Evolutionary conservation across 495 filamentous ascomycete genomes (phyloP).

Genomic region (Pseudoneurospora amorphoporcata): DNA sequence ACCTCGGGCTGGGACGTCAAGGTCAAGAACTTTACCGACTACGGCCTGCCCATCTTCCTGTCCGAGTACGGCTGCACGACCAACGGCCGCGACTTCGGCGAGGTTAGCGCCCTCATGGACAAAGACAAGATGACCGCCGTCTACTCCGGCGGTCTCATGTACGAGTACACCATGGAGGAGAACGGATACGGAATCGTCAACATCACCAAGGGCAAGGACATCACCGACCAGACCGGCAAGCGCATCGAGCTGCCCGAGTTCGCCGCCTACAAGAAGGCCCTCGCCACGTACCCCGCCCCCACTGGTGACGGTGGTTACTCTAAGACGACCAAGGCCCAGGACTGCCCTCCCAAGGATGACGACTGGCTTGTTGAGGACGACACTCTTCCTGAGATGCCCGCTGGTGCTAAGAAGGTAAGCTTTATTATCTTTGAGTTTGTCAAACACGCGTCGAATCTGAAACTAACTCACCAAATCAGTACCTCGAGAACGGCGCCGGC

Average conservation of each 20-base stretch:
- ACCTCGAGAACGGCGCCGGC: slow-evolving; percentile 65
- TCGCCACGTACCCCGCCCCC: slow-evolving; percentile 53
- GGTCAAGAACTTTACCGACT: slow-evolving; percentile 81
- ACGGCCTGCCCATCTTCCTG: slow-evolving; percentile 89
- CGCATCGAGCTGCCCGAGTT: slow-evolving; percentile 39
- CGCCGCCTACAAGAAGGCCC: slow-evolving; percentile 52
- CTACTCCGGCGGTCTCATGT: slow-evolving; percentile 94
- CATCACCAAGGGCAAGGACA: slow-evolving; percentile 49
- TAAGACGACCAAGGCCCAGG: slow-evolving; percentile 46
- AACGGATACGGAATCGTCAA: slow-evolving; percentile 73
- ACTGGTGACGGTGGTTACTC: slow-evolving; percentile 70
- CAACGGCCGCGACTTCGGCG: slow-evolving; percentile 70
- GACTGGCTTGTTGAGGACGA: slow-evolving; percentile 62
- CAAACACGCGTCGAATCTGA: background rate
- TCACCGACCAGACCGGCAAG: slow-evolving; percentile 21
- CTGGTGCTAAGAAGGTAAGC: slow-evolving; percentile 40
- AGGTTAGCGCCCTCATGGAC: slow-evolving; percentile 73
- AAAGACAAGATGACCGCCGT: slow-evolving; percentile 69
- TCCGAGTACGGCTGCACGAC: slow-evolving; percentile 89
- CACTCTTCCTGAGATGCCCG: slow-evolving; percentile 67
- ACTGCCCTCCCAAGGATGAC: slow-evolving; percentile 59
- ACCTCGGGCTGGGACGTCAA: slow-evolving; percentile 83
- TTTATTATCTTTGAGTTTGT: background rate
- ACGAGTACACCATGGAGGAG: slow-evolving; percentile 82
- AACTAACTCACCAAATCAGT: slow-evolving; percentile 30